Conservation (phyloP, 169 alveolate species). For the Plasmodium gonderi region DNA sequence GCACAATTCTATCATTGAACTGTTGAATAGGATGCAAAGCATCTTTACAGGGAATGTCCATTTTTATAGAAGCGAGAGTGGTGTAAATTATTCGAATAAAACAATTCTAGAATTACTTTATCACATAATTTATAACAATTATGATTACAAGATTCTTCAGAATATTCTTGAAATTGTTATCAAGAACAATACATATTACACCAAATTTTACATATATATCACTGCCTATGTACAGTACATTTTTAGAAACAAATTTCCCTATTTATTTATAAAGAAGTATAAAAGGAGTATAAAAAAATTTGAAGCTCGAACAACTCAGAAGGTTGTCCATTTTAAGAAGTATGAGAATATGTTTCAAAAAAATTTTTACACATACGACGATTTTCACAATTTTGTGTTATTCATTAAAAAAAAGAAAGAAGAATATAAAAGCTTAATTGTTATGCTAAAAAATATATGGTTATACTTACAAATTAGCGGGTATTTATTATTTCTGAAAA, state of each 20-base stretch:
- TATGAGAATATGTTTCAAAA: background rate
- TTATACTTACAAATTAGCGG: slow-evolving; percentile 30
- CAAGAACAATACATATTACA: slow-evolving; percentile 2
- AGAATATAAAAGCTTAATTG: slow-evolving; percentile 21
- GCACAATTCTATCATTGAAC: background rate
- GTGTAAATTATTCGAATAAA: background rate
- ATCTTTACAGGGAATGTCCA: slow-evolving; percentile 11
- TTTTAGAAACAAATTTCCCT: slow-evolving; percentile 10
- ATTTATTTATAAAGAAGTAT: background rate
- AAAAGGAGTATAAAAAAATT: background rate
- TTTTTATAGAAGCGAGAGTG: slow-evolving; percentile 1
- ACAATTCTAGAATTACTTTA: slow-evolving; percentile 20
- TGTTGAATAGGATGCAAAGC: slow-evolving; percentile 6
- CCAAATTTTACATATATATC: slow-evolving; percentile 41
- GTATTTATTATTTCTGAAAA: slow-evolving; percentile 22
- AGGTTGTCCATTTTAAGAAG: background rate
- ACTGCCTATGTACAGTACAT: slow-evolving; percentile 38
- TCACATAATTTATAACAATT: slow-evolving; percentile 19
- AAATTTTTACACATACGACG: slow-evolving; percentile 16
- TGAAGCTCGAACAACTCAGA: background rate
- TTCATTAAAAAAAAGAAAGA: slow-evolving; percentile 21
- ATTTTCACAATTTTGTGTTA: background rate
- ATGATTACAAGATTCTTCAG: slow-evolving; percentile 22
- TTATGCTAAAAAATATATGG: slow-evolving; percentile 46
- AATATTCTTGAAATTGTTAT: slow-evolving; percentile 1